These are phyloP conservation scores for Stellera chamaejasme DNA, from an alignment of 345 rosid genomes.

Conservation along the genomic window DNA sequence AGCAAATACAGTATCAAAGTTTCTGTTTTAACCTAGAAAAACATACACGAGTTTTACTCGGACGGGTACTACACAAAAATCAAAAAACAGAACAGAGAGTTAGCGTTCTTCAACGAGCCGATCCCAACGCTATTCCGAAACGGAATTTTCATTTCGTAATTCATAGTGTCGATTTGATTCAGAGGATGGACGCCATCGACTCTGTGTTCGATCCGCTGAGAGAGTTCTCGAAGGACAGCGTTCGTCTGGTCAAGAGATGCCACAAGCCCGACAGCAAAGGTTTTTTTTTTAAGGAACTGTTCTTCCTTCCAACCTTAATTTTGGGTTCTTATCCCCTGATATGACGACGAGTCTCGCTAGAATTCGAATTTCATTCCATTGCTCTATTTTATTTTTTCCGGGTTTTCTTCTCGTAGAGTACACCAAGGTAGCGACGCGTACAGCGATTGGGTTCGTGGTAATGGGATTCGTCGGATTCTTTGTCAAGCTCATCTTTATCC, in stretches of 20 bases:
- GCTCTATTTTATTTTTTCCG: not conserved
- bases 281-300: not conserved
- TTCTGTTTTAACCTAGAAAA: too few relatives aligned
- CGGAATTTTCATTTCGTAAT: not conserved
- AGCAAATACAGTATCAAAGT: too few relatives aligned
- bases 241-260: conserved; percentile 36
- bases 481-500: conserved; percentile 36
- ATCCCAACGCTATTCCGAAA: too few relatives aligned
- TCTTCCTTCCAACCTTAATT: not conserved
- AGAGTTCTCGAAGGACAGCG: conserved; percentile 37
- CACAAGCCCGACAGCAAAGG: conserved; percentile 40
- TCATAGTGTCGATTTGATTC: not conserved
- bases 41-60: too few relatives aligned
- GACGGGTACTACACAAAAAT: too few relatives aligned
- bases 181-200: conserved; percentile 32
- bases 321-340: not conserved
- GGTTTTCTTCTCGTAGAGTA: conserved; percentile 16
- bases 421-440: conserved; percentile 36
- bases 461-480: conserved; percentile 41
- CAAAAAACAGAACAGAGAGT: too few relatives aligned
- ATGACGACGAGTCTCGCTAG: too few relatives aligned
- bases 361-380: not conserved
- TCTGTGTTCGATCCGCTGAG: conserved; percentile 35
- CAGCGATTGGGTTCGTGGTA: conserved; percentile 37
- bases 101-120: too few relatives aligned